Evolutionary conservation across 2,329 filamentous ascomycete species (phyloP).

Genomic region (Fusarium odoratissimum): DNA sequence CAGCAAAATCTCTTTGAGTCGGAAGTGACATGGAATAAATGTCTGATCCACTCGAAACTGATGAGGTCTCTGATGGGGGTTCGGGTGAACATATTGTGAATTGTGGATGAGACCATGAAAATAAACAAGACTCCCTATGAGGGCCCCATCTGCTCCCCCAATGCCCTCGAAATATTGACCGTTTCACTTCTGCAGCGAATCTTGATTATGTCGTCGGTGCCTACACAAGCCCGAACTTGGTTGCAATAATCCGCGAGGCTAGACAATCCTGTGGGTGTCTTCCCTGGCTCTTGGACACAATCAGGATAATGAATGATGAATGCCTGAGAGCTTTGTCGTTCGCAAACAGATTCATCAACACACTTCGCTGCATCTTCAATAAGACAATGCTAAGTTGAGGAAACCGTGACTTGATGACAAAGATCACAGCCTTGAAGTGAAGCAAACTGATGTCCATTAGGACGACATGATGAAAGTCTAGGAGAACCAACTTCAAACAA

Average conservation of each 20-base stretch:
- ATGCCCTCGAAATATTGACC: neutral
- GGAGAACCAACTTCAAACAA: neutral
- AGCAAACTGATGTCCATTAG: neutral
- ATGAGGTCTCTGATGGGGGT: constrained; percentile 31
- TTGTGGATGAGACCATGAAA: constrained; percentile 36
- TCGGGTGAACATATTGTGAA: constrained; percentile 27
- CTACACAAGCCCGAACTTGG: neutral
- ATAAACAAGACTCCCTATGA: constrained; percentile 34
- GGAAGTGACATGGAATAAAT: constrained; percentile 4
- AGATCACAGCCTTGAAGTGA: neutral
- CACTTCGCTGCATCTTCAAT: neutral
- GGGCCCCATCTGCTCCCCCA: constrained; percentile 15
- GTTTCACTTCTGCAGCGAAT: neutral
- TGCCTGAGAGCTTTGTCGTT: neutral
- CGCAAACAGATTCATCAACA: neutral
- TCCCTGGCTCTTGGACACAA: neutral
- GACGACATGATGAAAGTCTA: neutral
- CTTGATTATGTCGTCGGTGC: neutral
- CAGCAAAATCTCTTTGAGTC: constrained; percentile 25
- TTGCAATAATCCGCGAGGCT: neutral
- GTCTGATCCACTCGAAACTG: constrained; percentile 19
- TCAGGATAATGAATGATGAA: neutral
- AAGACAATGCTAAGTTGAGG: neutral
- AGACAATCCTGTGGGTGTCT: neutral
- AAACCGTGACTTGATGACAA: neutral